phyloP scores from a whole-genome alignment of 768 basidiomycete genomes.

The Amanita fuliginea region DNA sequence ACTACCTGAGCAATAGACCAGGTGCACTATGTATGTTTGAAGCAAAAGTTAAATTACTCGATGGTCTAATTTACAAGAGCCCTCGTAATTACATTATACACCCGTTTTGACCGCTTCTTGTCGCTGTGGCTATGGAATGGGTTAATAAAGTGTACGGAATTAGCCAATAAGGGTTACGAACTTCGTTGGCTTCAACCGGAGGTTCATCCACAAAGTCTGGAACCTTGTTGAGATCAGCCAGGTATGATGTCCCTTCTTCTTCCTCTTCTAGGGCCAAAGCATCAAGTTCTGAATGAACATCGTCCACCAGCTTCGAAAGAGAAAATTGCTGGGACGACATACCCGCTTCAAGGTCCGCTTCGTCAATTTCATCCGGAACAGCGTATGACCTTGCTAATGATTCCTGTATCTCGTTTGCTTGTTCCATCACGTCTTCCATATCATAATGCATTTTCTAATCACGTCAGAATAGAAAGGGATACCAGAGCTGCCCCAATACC shows the following conservation, averaged over 20 bases:
- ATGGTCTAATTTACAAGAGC: not conserved
- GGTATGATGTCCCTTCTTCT: constrained; percentile 83
- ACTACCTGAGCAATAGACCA: not conserved
- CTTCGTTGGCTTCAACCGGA: constrained; percentile 62
- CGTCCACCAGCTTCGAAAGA: not conserved
- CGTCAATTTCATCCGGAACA: constrained; percentile 95
- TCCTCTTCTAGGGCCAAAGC: constrained; percentile 88
- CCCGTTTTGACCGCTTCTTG: constrained; percentile 48
- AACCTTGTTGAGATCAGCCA: constrained; percentile 73
- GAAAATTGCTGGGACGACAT: constrained; percentile 11
- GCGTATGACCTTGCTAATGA: constrained; percentile 87
- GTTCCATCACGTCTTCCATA: constrained; percentile 95
- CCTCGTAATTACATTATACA: not conserved
- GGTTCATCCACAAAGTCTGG: constrained; percentile 91
- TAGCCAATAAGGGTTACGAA: constrained; percentile 16
- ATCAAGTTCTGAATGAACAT: constrained; percentile 62
- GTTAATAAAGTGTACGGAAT: not conserved
- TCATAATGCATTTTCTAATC: constrained; percentile 87
- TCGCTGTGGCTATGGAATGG: constrained; percentile 4
- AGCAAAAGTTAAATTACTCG: not conserved
- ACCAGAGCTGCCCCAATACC: constrained; percentile 19
- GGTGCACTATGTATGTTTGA: not conserved
- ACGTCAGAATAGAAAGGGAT: not conserved
- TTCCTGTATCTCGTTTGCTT: constrained; percentile 97
- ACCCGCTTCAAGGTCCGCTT: constrained; percentile 96